phyloP scores from a whole-genome alignment of 2,329 filamentous ascomycete genomes.

The Xylariaceae sp. region DNA sequence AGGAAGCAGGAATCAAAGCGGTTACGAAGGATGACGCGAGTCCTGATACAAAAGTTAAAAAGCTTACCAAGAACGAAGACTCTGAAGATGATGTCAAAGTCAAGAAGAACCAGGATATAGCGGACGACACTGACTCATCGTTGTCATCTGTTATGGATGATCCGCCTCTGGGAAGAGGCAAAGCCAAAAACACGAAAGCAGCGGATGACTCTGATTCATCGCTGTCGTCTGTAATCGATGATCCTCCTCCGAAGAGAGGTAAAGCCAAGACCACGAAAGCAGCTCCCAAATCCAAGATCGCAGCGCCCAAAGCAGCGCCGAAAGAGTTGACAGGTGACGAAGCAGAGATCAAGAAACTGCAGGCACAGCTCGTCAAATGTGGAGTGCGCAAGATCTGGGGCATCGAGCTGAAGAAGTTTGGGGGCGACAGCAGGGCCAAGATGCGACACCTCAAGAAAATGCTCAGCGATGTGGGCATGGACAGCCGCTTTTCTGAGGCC shows the following conservation, averaged over 20 bases:
- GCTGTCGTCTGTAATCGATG: slow-evolving; percentile 74
- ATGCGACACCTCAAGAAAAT: slow-evolving; percentile 75
- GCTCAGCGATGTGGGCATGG: slow-evolving; percentile 81
- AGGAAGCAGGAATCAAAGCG: slow-evolving; percentile 10
- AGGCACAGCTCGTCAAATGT: slow-evolving; percentile 83
- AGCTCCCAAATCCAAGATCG: slow-evolving; percentile 31
- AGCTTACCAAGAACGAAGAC: slow-evolving; percentile 29
- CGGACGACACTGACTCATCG: slow-evolving; percentile 39
- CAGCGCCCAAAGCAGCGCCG: slow-evolving; percentile 33
- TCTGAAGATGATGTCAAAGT: slow-evolving; percentile 36
- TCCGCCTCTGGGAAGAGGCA: slow-evolving; percentile 52
- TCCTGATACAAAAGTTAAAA: slow-evolving; percentile 2
- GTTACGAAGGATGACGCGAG: slow-evolving; percentile 11
- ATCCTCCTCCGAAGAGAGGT: slow-evolving; percentile 54
- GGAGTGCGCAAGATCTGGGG: slow-evolving; percentile 91
- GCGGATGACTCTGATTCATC: slow-evolving; percentile 39
- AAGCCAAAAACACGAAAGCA: slow-evolving; percentile 34
- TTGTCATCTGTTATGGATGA: slow-evolving; percentile 79
- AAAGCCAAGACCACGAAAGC: slow-evolving; percentile 39
- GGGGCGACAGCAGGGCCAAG: slow-evolving; percentile 70
- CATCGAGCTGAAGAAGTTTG: slow-evolving; percentile 73
- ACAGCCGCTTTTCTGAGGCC: slow-evolving; percentile 78
- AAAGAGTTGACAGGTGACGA: slow-evolving; percentile 56
- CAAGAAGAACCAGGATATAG: slow-evolving; percentile 22
- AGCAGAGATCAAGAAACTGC: slow-evolving; percentile 81